Evolutionary conservation across 73 alveolate genomes (phyloP), one percentile per base, ranked within the genome.

Genomic region (Stentor roeselii): DNA sequence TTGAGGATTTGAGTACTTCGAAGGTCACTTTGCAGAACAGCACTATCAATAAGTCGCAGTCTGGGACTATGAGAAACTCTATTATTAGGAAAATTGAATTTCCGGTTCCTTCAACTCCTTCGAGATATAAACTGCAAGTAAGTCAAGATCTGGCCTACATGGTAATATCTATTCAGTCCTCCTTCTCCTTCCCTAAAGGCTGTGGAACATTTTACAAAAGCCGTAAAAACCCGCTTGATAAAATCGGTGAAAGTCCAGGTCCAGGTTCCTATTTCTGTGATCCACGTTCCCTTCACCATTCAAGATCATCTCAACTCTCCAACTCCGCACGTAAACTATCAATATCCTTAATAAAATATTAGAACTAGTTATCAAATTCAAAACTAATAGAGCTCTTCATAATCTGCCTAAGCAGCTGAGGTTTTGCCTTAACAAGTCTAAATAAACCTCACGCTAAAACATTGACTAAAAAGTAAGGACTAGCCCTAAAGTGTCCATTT

Each of bases 361-460:
- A n/a, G n/a, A n/a, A 67, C 34, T 67, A 67, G 34, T 21, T 32
- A 1, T 67, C 80, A 67, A 30, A 67, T 27, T 67, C 80, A 67
- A 67, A 67, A n/a, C 14, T 67, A n/a, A 67, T 67, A 21, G 1
- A 1, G 41, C 34, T 67, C 80, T 67, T 67, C 80, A 67, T 67
- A 1, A 67, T 67, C 34, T 36, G 21, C 34, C 80, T 67, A n/a
- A 67, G 37, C 37, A 67, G 41, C 2, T 67, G 80, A n/a, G 80
- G 80, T 32, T 67, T 67, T 67, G 80, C n/a, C 34, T 67, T 67
- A 30, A n/a, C n/a, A 21, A 67, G 37, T 67, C 80, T 67, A 67
- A 1, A 67, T 67, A 67, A 30, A 36, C 37, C 80, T 67, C 34
- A 67, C 80, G 37, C 80, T 67, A 67, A 32, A 21, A 67, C 80